Evolutionary conservation across 1,139 yeast species (phyloP).

Genomic region (Candida sp.): DNA sequence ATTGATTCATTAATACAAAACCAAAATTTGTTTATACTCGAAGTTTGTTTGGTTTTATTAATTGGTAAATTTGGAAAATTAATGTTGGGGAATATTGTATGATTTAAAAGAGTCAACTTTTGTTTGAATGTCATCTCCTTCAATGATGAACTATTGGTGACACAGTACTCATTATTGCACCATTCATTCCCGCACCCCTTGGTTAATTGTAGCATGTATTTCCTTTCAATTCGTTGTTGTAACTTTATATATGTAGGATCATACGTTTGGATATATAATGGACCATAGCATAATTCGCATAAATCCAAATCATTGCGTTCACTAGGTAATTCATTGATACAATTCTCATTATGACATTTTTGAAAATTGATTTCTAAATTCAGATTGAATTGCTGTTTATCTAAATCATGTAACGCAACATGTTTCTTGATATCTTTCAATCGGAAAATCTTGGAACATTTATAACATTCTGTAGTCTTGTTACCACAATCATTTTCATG

Average conservation of each 20-base stretch:
- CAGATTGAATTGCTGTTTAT: slow-evolving; percentile 27
- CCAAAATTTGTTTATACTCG: slow-evolving; percentile 21
- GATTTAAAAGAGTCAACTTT: slow-evolving; percentile 34
- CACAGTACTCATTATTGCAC: slow-evolving; percentile 58
- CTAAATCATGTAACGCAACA: slow-evolving; percentile 51
- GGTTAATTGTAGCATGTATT: slow-evolving; percentile 63
- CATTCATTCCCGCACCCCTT: slow-evolving; percentile 62
- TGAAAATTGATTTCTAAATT: slow-evolving; percentile 17
- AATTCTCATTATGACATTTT: slow-evolving; percentile 54
- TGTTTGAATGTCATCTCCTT: slow-evolving; percentile 34
- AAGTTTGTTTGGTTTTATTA: slow-evolving; percentile 12
- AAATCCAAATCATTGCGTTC: slow-evolving; percentile 36
- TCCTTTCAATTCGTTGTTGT: slow-evolving; percentile 55
- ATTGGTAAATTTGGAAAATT: slow-evolving; percentile 30
- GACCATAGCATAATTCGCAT: slow-evolving; percentile 67
- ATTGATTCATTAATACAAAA: slow-evolving; percentile 66
- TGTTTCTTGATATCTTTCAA: slow-evolving; percentile 56
- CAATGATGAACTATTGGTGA: slow-evolving; percentile 19
- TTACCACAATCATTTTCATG: slow-evolving; percentile 73
- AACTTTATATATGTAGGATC: slow-evolving; percentile 56
- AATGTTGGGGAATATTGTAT: slow-evolving; percentile 20
- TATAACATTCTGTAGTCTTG: slow-evolving; percentile 61
- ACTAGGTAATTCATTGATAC: slow-evolving; percentile 29
- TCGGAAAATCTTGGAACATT: slow-evolving; percentile 51
- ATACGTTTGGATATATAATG: slow-evolving; percentile 50